phyloP scores from a whole-genome alignment of 2,329 filamentous ascomycete species.

The Bipolaris gigantea region DNA sequence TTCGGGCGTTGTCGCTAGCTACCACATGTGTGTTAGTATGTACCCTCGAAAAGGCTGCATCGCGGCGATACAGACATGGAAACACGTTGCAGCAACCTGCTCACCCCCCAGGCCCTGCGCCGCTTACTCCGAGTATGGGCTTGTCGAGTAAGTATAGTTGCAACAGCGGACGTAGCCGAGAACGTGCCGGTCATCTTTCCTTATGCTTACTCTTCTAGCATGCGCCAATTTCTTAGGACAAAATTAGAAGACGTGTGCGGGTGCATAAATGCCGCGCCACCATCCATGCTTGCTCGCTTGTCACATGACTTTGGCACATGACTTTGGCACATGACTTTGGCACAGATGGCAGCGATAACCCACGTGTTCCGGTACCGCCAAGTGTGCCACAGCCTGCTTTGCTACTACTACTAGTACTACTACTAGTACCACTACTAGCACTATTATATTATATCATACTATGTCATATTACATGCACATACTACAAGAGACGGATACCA shows the following conservation, averaged over 20 bases:
- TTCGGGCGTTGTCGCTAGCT: neutral
- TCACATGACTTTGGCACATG: neutral
- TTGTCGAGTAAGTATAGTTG: neutral
- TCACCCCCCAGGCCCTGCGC: neutral
- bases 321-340: neutral
- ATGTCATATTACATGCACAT: no score
- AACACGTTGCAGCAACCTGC: conserved; percentile 2
- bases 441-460: no score
- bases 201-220: neutral
- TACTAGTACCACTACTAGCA: no score
- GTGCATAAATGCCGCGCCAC: neutral
- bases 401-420: no score
- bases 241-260: neutral
- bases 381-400: no score
- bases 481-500: no score
- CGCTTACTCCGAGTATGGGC: neutral
- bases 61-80: neutral
- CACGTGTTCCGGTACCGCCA: no score
- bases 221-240: neutral
- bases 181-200: neutral
- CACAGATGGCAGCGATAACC: neutral
- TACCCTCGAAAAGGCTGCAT: neutral
- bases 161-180: neutral
- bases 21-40: neutral
- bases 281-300: neutral